A percentile compares a stretch with the other conserved stretches of the same genome.
Conservation (phyloP, 805 yeast species). For the Ogataea angusta region DNA sequence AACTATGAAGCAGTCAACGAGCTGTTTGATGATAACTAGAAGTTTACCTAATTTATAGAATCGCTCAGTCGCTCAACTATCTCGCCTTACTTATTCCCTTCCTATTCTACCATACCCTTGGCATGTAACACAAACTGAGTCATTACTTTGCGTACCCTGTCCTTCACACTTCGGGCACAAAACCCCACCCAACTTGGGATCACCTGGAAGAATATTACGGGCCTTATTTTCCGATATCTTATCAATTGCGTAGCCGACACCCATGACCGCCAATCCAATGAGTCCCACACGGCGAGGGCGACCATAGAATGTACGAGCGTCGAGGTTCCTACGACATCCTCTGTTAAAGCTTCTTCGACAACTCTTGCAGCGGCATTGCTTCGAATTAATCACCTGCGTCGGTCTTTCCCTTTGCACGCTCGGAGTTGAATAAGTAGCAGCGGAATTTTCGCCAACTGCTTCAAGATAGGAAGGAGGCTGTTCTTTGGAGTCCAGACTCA, state of each 20-base stretch:
- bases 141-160: neutral
- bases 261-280: neutral
- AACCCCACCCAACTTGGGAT: conserved; percentile 70
- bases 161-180: conserved; percentile 5
- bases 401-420: no score
- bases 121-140: neutral
- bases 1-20: conserved; percentile 79
- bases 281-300: neutral
- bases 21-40: conserved; percentile 34
- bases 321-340: no score
- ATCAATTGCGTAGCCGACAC: neutral
- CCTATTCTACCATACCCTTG: conserved; percentile 1
- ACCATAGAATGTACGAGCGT: neutral
- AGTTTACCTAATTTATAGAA: no score
- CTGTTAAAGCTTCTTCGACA: no score
- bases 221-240: conserved; percentile 30
- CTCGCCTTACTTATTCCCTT: no score
- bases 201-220: conserved; percentile 64
- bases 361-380: no score
- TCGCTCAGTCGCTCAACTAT: no score
- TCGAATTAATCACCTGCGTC: no score
- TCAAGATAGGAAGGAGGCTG: neutral
- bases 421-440: neutral
- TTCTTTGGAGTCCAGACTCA: neutral
- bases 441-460: neutral